Percentiles rank a stretch among this genome's conserved stretches.
phyloP scores from a whole-genome alignment of 2,329 filamentous ascomycete species.

The Boeremia lycopersici region DNA sequence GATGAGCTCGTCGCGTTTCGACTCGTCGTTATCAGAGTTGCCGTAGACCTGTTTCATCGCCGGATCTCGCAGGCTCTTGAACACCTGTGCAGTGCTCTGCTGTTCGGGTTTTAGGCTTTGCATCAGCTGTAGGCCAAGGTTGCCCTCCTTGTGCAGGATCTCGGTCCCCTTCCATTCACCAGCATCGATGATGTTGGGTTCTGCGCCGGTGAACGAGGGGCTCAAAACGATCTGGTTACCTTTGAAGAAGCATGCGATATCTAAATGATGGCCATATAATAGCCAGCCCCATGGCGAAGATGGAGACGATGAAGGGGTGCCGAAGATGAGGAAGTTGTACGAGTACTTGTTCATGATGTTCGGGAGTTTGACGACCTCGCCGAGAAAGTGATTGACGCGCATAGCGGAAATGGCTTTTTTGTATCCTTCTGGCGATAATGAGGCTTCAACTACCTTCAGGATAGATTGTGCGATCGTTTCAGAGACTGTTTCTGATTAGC shows the following conservation, averaged over 20 bases:
- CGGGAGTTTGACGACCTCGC: conserved; percentile 67
- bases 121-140: conserved; percentile 71
- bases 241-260: conserved; percentile 72
- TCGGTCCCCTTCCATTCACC: conserved; percentile 67
- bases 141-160: conserved; percentile 70
- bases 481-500: conserved; percentile 30
- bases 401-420: conserved; percentile 71
- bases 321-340: conserved; percentile 78
- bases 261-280: conserved; percentile 81
- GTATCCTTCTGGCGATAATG: conserved; percentile 73
- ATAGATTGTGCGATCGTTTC: conserved; percentile 50
- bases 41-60: conserved; percentile 62
- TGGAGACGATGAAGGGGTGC: conserved; percentile 60
- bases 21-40: conserved; percentile 32
- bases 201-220: conserved; percentile 80
- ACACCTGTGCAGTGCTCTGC: conserved; percentile 62
- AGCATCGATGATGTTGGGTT: conserved; percentile 75
- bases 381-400: conserved; percentile 77
- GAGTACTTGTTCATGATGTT: conserved; percentile 74
- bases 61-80: conserved; percentile 65
- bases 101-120: conserved; percentile 59
- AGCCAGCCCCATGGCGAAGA: conserved; percentile 70
- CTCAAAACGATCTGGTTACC: conserved; percentile 69
- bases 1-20: conserved; percentile 46
- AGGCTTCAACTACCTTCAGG: conserved; percentile 61